A percentile compares a stretch with the other conserved stretches of the same genome.
Evolutionary conservation across 176 grass and related monocot species (phyloP).

Genomic region (Eremochloa ophiuroides): DNA sequence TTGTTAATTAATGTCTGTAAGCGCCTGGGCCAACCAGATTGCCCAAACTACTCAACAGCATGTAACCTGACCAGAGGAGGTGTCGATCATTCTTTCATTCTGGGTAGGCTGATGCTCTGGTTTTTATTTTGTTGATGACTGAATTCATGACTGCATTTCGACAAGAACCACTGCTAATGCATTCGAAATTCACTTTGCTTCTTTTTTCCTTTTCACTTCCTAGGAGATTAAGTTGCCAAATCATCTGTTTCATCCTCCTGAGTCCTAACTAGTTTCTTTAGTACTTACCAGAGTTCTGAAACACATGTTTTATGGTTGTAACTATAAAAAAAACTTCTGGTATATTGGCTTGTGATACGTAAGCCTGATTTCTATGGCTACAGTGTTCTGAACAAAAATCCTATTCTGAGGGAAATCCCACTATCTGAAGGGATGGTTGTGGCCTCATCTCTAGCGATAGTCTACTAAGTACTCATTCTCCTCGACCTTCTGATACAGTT

Average conservation of each 20-base stretch:
- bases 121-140: background rate
- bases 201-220: background rate
- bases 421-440: background rate
- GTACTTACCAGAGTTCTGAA: background rate
- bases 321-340: background rate
- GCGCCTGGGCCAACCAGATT: background rate
- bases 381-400: background rate
- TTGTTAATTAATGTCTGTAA: background rate
- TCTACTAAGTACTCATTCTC: background rate
- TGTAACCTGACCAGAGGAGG: background rate
- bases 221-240: background rate
- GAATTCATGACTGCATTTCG: background rate
- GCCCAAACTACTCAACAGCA: background rate
- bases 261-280: background rate
- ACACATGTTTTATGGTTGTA: background rate
- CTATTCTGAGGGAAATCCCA: background rate
- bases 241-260: background rate
- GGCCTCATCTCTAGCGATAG: background rate
- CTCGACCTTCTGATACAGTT: background rate
- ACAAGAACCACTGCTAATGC: background rate
- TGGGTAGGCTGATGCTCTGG: background rate
- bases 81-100: background rate
- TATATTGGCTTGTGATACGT: background rate
- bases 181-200: background rate
- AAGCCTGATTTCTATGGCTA: background rate